Conservation (phyloP, 352 stramenopile species). For the Globisporangium acanthophoron region DNA sequence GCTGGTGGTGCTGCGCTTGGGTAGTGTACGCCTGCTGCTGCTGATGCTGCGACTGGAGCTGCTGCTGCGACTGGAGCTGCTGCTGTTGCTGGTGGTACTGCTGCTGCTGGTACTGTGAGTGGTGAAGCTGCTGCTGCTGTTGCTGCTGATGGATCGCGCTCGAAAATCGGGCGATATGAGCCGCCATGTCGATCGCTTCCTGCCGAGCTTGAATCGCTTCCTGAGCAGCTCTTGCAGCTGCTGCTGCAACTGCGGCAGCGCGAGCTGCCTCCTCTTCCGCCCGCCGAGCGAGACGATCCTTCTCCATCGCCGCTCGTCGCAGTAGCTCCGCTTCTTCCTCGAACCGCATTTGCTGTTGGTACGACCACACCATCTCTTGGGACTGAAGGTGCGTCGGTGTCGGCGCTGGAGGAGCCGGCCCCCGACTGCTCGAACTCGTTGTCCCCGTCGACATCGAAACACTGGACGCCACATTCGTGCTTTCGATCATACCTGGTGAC, state of each 20-base stretch:
- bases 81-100: conserved; percentile 7
- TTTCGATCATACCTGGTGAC: neutral
- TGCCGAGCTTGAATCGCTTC: conserved; percentile 73
- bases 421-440: conserved; percentile 7
- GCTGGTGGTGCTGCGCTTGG: conserved; percentile 29
- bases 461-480: conserved; percentile 1
- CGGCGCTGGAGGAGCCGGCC: conserved; percentile 2
- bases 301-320: conserved; percentile 49
- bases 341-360: conserved; percentile 60
- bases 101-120: conserved; percentile 20
- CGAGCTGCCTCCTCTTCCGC: conserved; percentile 79
- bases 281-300: conserved; percentile 52
- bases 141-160: conserved; percentile 69
- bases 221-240: conserved; percentile 64
- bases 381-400: conserved; percentile 14
- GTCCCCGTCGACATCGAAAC: conserved; percentile 1
- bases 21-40: conserved; percentile 24
- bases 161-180: conserved; percentile 65
- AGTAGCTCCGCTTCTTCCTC: conserved; percentile 76
- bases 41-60: conserved; percentile 13
- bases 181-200: conserved; percentile 81
- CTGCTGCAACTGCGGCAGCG: conserved; percentile 59
- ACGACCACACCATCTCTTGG: conserved; percentile 70
- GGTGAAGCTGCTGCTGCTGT: conserved; percentile 25
- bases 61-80: conserved; percentile 12